Evolutionary conservation across 1,284 basidiomycete genomes (phyloP).

Genomic region (Apiotrichum porosum): DNA sequence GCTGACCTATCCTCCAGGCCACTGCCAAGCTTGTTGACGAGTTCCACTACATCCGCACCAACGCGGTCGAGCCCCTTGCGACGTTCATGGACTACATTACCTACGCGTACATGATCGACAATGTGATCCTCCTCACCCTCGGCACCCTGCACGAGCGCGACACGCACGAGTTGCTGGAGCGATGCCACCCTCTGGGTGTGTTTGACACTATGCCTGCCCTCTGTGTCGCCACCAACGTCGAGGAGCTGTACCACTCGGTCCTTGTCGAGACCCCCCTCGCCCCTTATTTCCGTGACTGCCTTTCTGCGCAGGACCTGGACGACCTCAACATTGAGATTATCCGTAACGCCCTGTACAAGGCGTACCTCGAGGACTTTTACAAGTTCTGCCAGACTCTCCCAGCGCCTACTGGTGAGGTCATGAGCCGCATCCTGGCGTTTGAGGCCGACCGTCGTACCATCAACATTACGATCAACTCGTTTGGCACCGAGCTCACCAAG

Average conservation of each 20-base stretch:
- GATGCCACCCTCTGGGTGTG: slow-evolving; percentile 93
- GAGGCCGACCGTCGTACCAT: slow-evolving; percentile 95
- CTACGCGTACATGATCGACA: slow-evolving; percentile 99
- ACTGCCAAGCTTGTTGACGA: slow-evolving; percentile 93
- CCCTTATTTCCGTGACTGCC: slow-evolving; percentile 93
- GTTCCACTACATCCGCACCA: slow-evolving; percentile 89
- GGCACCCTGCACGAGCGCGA: slow-evolving; percentile 96
- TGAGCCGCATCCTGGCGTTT: slow-evolving; percentile 84
- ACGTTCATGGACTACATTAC: slow-evolving; percentile 98
- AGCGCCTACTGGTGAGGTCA: slow-evolving; percentile 79
- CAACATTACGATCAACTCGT: slow-evolving; percentile 99
- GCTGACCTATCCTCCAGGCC: slow-evolving; percentile 58
- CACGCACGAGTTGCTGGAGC: slow-evolving; percentile 91
- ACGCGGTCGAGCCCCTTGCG: slow-evolving; percentile 83
- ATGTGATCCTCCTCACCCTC: slow-evolving; percentile 94
- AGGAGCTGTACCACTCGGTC: slow-evolving; percentile 95
- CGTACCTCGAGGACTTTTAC: slow-evolving; percentile 97
- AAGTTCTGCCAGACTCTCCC: slow-evolving; percentile 74
- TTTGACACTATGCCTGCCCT: slow-evolving; percentile 99
- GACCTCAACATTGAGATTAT: slow-evolving; percentile 99
- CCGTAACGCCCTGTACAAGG: slow-evolving; percentile 99
- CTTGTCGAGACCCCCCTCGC: slow-evolving; percentile 96
- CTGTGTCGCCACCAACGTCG: slow-evolving; percentile 99
- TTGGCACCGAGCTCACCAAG: slow-evolving; percentile 89
- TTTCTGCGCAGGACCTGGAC: slow-evolving; percentile 92